Evolutionary conservation across 2,329 filamentous ascomycete genomes (phyloP), one percentile per base, ranked within the genome.

Genomic region (Epichloe baconii): DNA sequence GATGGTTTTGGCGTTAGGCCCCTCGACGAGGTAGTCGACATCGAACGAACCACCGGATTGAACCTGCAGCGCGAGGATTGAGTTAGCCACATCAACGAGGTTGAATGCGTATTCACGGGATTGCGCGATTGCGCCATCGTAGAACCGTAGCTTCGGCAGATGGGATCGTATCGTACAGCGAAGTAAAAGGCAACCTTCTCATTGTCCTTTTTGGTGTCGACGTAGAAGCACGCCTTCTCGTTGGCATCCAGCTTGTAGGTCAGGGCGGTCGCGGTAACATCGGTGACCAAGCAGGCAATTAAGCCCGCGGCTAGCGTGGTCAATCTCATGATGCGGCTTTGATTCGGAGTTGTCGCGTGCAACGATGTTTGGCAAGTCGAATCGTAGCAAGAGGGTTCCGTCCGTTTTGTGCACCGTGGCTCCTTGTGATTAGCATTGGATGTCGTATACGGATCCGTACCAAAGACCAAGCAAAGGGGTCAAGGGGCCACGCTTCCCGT

Each of bases 11-110:
- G 85, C 82, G 58, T 79, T 80, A 31, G 94, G 93, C 19, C 88
- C 89, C 47, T 82, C 79, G 51, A 98, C 91, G 53, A 80, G 71
- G 73, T 95, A 98, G 68, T 97, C 89, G 70, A 98, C 79, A 74
- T 98, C 93, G 72, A 98, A 98, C 34, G 89, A 91, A 61, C 93
- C 94, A 64, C 93, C 93, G 8, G 90, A 91, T 94, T 98, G 93
- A 45, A 96, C 90, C 90, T 95, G 56, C 42, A 47, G 36, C 10
- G 38, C 8, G 8, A 35, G 7, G 31, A n/a, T 19, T 8, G 6
- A n/a, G 42, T 50, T 37, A 49, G 48, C 26, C 37, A 42, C n/a
- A 14, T 5, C 40, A 36, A 11, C 10, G 14, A 7, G 10, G 4
- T 36, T 23, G n/a, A 35, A 42, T 26, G 4, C 11, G n/a, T 23